phyloP scores from a whole-genome alignment of 768 basidiomycete genomes.

The Daedalea quercina region DNA sequence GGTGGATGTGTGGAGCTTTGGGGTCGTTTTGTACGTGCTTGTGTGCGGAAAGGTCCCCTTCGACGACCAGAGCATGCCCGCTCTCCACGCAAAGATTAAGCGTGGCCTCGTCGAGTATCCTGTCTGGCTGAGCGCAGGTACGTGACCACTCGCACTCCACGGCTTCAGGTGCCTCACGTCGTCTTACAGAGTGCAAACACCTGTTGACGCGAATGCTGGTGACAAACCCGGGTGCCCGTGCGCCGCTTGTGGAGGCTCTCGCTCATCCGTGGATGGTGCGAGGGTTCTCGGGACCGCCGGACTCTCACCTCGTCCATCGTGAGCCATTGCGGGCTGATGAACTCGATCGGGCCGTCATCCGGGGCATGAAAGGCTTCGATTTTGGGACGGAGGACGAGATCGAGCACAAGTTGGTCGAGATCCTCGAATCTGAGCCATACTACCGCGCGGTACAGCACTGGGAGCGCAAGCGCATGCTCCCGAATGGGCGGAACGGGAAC shows the following conservation, averaged over 20 bases:
- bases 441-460: constrained; percentile 64
- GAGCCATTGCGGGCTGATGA: constrained; percentile 88
- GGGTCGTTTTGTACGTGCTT: constrained; percentile 94
- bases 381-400: constrained; percentile 90
- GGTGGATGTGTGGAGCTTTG: constrained; percentile 99
- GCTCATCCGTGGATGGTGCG: constrained; percentile 91
- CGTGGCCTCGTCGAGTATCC: constrained; percentile 96
- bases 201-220: constrained; percentile 93
- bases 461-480: constrained; percentile 53
- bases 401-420: constrained; percentile 58
- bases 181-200: constrained; percentile 84
- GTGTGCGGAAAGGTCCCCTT: constrained; percentile 99
- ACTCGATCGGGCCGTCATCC: constrained; percentile 79
- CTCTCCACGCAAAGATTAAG: constrained; percentile 98
- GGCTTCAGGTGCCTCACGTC: constrained; percentile 8
- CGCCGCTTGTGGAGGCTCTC: constrained; percentile 79
- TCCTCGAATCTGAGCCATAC: constrained; percentile 79
- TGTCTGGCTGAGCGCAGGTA: constrained; percentile 91
- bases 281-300: constrained; percentile 74
- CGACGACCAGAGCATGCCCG: constrained; percentile 99
- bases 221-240: constrained; percentile 82
- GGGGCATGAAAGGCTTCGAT: constrained; percentile 93
- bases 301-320: constrained; percentile 80
- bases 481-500: constrained; percentile 32
- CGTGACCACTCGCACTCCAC: constrained; percentile 21